Conservation (phyloP, 768 basidiomycete genomes). For the Amanita pseudoporphyria region DNA sequence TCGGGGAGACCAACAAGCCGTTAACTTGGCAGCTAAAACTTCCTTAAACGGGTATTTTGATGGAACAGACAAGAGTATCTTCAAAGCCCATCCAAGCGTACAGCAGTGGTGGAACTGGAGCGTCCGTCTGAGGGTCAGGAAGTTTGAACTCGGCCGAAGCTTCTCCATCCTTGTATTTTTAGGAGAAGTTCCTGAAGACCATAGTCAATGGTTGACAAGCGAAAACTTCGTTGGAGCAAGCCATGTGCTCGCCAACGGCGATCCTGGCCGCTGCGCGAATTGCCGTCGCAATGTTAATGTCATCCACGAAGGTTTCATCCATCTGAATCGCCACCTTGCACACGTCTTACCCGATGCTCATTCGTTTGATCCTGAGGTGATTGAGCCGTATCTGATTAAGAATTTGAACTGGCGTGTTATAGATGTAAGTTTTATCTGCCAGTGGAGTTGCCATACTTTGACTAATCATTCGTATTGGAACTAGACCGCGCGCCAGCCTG, state of each 20-base stretch:
- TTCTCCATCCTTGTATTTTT: slow-evolving; percentile 41
- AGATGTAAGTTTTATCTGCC: slow-evolving; percentile 19
- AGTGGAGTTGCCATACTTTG: background rate
- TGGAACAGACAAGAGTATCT: background rate
- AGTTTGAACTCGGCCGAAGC: slow-evolving; percentile 32
- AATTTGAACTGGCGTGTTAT: slow-evolving; percentile 33
- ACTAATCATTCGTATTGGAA: background rate
- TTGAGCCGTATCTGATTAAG: slow-evolving; percentile 29
- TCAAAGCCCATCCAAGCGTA: slow-evolving; percentile 1
- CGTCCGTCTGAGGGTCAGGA: slow-evolving; percentile 29
- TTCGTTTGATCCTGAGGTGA: slow-evolving; percentile 27
- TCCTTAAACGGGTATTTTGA: background rate
- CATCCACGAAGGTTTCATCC: slow-evolving; percentile 34
- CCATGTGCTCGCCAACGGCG: slow-evolving; percentile 29
- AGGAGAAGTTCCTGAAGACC: slow-evolving; percentile 28
- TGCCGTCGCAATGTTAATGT: slow-evolving; percentile 23
- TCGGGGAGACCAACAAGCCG: background rate
- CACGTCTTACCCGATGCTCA: slow-evolving; percentile 16
- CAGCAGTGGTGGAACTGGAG: slow-evolving; percentile 29
- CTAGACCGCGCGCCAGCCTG: slow-evolving; percentile 4
- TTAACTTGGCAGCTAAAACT: background rate
- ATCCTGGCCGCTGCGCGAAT: slow-evolving; percentile 28
- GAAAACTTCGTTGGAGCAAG: slow-evolving; percentile 33
- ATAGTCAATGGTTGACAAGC: slow-evolving; percentile 25
- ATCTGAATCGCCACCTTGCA: slow-evolving; percentile 27